These are phyloP conservation scores for Datisca glomerata DNA, from an alignment of 306 rosid genomes.

Conservation along the genomic window DNA sequence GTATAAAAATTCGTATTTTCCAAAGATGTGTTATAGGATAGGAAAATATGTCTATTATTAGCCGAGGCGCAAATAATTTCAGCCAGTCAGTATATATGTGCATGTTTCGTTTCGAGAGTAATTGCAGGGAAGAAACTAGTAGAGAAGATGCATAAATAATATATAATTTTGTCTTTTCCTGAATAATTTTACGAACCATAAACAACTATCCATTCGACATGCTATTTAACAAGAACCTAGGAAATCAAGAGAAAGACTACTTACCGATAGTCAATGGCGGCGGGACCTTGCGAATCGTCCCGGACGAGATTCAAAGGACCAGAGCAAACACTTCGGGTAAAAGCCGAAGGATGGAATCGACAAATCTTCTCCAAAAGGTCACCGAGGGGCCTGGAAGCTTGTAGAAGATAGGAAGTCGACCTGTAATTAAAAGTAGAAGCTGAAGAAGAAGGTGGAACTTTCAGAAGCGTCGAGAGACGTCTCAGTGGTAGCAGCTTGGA, in stretches of 20 bases:
- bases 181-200: background rate
- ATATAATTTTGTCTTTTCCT: background rate
- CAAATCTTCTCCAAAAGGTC: background rate
- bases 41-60: no score
- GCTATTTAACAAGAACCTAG: background rate
- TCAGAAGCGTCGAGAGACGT: constrained; percentile 33
- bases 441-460: constrained; percentile 14
- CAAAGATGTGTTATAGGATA: background rate
- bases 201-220: background rate
- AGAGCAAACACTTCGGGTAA: constrained; percentile 46
- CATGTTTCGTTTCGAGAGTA: no score
- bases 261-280: constrained; percentile 65
- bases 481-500: constrained; percentile 31
- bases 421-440: constrained; percentile 13
- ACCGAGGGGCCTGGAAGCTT: constrained; percentile 9
- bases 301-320: constrained; percentile 26
- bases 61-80: no score
- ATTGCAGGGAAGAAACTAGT: no score
- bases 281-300: constrained; percentile 40
- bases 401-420: constrained; percentile 12
- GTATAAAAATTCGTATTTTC: background rate
- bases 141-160: background rate
- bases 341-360: constrained; percentile 5
- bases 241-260: background rate
- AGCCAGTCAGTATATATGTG: background rate